Conservation (phyloP, 306 rosid genomes). For the Trichosanthes truncata region DNA sequence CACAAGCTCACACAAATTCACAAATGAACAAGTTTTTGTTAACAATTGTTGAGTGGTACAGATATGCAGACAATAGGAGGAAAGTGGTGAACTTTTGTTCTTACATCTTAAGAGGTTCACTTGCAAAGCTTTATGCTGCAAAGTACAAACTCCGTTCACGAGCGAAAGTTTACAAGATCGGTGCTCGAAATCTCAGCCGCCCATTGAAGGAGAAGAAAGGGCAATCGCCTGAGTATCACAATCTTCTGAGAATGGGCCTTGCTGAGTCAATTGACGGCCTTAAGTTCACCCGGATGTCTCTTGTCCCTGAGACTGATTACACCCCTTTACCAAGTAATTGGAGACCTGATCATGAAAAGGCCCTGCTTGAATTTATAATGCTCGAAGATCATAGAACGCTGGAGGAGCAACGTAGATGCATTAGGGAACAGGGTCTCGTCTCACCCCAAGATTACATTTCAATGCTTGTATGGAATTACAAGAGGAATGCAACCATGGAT, state of each 20-base stretch:
- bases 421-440: conserved; percentile 72
- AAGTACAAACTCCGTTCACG: conserved; percentile 92
- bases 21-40: conserved; percentile 94
- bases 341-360: conserved; percentile 87
- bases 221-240: conserved; percentile 84
- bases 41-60: conserved; percentile 88
- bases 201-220: conserved; percentile 96
- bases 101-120: conserved; percentile 77
- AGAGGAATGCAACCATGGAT: conserved; percentile 53
- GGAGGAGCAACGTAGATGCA: conserved; percentile 57
- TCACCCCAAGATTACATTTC: conserved; percentile 86
- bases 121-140: conserved; percentile 98
- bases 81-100: conserved; percentile 90
- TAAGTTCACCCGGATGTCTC: conserved; percentile 81
- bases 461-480: conserved; percentile 98
- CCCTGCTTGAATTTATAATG: conserved; percentile 67
- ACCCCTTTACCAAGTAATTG: conserved; percentile 72
- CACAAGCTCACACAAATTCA: conserved; percentile 94
- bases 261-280: conserved; percentile 93
- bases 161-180: conserved; percentile 94
- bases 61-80: conserved; percentile 89
- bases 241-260: conserved; percentile 92
- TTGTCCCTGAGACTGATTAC: conserved; percentile 89
- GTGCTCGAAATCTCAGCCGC: conserved; percentile 72
- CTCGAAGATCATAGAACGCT: conserved; percentile 70